A percentile compares a stretch with the other conserved stretches of the same genome.
phyloP scores from a whole-genome alignment of 257 asterid genomes.

The Fraxinus excelsior region DNA sequence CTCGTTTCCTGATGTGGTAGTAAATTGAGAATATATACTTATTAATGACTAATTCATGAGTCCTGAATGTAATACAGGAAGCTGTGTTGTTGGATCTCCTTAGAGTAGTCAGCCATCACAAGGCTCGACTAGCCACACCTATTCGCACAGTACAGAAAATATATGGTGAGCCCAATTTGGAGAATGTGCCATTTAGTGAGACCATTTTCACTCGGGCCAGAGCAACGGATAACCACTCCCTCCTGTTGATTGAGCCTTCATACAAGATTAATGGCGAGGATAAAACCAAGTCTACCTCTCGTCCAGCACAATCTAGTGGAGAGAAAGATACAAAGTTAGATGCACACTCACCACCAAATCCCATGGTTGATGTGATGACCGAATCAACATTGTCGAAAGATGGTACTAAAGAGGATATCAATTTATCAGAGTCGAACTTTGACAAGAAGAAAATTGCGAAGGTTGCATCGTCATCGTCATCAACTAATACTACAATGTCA shows the following conservation, averaged over 20 bases:
- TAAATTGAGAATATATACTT: neutral
- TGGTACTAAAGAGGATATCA: constrained; percentile 11
- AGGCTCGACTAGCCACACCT: constrained; percentile 98
- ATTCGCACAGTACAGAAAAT: constrained; percentile 93
- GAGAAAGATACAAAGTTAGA: constrained; percentile 58
- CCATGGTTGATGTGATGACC: constrained; percentile 48
- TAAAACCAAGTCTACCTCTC: constrained; percentile 55
- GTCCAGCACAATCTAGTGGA: constrained; percentile 48
- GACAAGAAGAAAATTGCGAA: constrained; percentile 20
- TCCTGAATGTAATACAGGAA: constrained; percentile 51
- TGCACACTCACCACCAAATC: constrained; percentile 42
- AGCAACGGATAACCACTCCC: constrained; percentile 57
- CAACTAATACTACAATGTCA: constrained; percentile 11
- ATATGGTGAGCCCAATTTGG: constrained; percentile 75
- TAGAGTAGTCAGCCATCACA: constrained; percentile 89
- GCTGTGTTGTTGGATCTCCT: constrained; percentile 84
- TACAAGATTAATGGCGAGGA: constrained; percentile 82
- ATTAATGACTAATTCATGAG: neutral
- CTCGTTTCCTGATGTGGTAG: neutral
- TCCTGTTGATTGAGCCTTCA: constrained; percentile 72
- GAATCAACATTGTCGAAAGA: constrained; percentile 31
- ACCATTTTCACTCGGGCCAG: constrained; percentile 49
- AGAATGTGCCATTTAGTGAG: constrained; percentile 67
- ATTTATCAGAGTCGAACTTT: constrained; percentile 9
- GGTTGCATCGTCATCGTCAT: constrained; percentile 16